A percentile compares a stretch with the other conserved stretches of the same genome.
These are phyloP conservation scores for Talaromyces sp. DNA, from an alignment of 2,329 filamentous ascomycete species.

Conservation along the genomic window DNA sequence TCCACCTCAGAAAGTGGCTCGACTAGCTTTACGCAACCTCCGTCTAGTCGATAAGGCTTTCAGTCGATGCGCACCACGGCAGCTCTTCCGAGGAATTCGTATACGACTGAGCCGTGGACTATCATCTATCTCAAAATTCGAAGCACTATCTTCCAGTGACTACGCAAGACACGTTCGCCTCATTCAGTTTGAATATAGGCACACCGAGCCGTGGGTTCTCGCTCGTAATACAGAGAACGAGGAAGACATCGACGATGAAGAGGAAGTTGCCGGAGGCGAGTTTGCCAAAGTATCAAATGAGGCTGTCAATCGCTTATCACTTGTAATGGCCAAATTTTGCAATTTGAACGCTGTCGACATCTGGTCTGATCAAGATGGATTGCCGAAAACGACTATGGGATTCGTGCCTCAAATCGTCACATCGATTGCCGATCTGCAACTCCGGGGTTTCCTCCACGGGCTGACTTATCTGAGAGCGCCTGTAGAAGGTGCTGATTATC, in stretches of 20 bases:
- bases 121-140: background rate
- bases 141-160: background rate
- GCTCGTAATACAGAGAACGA: no score
- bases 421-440: background rate
- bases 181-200: background rate
- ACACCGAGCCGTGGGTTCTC: no score
- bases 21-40: background rate
- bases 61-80: background rate
- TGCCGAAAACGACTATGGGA: background rate
- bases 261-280: background rate
- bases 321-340: background rate
- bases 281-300: background rate
- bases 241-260: background rate
- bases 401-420: background rate
- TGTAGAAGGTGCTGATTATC: background rate
- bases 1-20: background rate
- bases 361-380: background rate
- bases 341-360: background rate
- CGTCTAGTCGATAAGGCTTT: background rate
- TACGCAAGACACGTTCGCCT: background rate
- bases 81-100: background rate
- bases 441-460: background rate
- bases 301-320: background rate
- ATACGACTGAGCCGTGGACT: background rate
- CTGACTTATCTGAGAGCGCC: background rate